phyloP scores from a whole-genome alignment of 495 filamentous ascomycete species.

The Lepraria neglecta region DNA sequence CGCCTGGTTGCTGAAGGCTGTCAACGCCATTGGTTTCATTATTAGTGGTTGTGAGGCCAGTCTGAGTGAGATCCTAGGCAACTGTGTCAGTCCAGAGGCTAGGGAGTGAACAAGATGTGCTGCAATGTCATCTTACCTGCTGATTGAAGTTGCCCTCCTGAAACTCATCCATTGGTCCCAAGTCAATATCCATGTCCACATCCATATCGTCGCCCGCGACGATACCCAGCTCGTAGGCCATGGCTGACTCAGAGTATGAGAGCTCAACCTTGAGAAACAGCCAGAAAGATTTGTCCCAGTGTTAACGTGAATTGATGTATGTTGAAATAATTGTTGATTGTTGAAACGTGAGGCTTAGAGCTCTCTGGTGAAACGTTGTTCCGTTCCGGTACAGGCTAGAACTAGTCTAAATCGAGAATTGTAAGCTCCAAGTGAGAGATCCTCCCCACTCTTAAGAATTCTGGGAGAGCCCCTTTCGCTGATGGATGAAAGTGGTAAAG shows the following conservation, averaged over 20 bases:
- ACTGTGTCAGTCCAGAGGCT: background rate
- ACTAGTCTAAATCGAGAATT: background rate
- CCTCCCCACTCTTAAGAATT: background rate
- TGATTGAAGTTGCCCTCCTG: background rate
- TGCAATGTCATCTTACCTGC: conserved; percentile 1
- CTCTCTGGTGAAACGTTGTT: background rate
- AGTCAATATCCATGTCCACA: conserved; percentile 40
- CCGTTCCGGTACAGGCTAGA: background rate
- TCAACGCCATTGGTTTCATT: background rate
- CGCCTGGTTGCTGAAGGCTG: conserved; percentile 2
- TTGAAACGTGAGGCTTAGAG: conserved; percentile 8
- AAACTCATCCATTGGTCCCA: conserved; percentile 33
- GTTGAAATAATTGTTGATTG: background rate
- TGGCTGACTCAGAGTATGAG: background rate
- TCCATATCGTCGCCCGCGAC: conserved; percentile 38
- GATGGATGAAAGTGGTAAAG: background rate
- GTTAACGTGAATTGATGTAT: background rate
- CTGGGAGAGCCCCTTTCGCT: background rate
- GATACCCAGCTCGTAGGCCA: background rate
- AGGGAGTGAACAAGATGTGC: background rate
- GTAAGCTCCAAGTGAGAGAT: background rate
- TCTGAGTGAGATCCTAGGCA: background rate
- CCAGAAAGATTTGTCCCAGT: background rate
- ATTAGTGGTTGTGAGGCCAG: background rate
- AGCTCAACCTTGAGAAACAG: background rate